A percentile compares a stretch with the other conserved stretches of the same genome.
Evolutionary conservation across 352 stramenopile genomes (phyloP).

Genomic region (Pseudoperonospora humuli): DNA sequence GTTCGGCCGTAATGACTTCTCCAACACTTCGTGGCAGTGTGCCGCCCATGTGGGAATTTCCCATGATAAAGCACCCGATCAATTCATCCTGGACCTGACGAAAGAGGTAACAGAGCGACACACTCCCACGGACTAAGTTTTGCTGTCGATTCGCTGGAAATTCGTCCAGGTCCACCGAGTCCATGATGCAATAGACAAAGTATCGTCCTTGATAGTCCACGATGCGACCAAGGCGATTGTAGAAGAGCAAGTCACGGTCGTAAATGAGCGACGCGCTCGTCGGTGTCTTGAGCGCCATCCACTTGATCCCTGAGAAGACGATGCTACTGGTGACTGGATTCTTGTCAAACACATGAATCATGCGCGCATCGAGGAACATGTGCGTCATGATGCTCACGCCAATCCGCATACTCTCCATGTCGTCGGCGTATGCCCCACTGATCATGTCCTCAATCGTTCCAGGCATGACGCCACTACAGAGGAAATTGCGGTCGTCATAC

Average conservation of each 20-base stretch:
- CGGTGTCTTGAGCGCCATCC: conserved; percentile 46
- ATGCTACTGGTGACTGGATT: conserved; percentile 34
- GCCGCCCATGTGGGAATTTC: conserved; percentile 35
- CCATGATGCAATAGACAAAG: conserved; percentile 52
- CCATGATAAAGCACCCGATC: conserved; percentile 54
- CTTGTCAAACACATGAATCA: conserved; percentile 52
- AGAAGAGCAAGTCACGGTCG: conserved; percentile 46
- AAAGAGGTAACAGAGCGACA: conserved; percentile 61
- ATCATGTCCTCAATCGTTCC: conserved; percentile 54
- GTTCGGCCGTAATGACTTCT: conserved; percentile 34
- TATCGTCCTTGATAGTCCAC: conserved; percentile 42
- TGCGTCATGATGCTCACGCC: conserved; percentile 36
- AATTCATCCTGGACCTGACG: conserved; percentile 38
- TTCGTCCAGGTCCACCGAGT: conserved; percentile 58
- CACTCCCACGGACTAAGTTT: conserved; percentile 29
- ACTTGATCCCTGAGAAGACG: conserved; percentile 60
- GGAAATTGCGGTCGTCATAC: conserved; percentile 3
- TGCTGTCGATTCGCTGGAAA: conserved; percentile 28
- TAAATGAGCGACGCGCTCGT: conserved; percentile 28
- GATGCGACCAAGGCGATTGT: conserved; percentile 55
- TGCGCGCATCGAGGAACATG: conserved; percentile 41
- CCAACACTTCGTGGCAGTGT: conserved; percentile 31
- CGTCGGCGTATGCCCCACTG: conserved; percentile 36
- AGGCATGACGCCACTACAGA: conserved; percentile 50
- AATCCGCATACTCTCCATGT: conserved; percentile 47